Percentiles rank a stretch among this genome's conserved stretches.
These are phyloP conservation scores for Amborella trichopoda DNA, from an alignment of 164 flowering plant genomes.

Conservation along the genomic window DNA sequence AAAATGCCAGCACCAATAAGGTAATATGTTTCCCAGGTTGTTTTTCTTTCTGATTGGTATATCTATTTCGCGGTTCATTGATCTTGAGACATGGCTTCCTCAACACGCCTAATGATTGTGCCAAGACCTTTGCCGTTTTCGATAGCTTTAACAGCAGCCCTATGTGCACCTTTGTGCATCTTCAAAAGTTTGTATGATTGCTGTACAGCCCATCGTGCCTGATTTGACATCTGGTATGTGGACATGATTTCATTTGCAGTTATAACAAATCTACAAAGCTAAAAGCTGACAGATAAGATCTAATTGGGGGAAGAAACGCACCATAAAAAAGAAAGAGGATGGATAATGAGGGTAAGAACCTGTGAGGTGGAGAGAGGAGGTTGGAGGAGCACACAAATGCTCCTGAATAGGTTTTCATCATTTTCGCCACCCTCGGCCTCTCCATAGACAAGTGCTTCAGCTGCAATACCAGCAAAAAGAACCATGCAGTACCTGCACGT, in stretches of 20 bases:
- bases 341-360: constrained; percentile 21
- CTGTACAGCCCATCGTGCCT: constrained; percentile 89
- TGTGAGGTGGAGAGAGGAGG: constrained; percentile 76
- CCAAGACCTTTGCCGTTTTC: constrained; percentile 68
- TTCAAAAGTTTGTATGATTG: constrained; percentile 92
- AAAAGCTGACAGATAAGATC: neutral
- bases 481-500: constrained; percentile 88
- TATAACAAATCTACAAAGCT: neutral
- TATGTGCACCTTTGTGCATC: constrained; percentile 74
- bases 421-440: constrained; percentile 99
- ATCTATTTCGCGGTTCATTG: too few relatives aligned
- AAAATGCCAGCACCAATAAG: too few relatives aligned
- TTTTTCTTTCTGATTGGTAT: too few relatives aligned
- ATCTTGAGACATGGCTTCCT: constrained; percentile 81
- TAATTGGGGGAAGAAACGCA: neutral
- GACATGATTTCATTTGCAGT: neutral
- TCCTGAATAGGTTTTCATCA: constrained; percentile 84
- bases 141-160: constrained; percentile 75
- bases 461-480: constrained; percentile 96
- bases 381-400: constrained; percentile 60
- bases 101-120: constrained; percentile 61
- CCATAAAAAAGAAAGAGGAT: neutral
- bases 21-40: too few relatives aligned
- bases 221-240: constrained; percentile 75
- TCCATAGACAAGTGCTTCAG: constrained; percentile 94